Conservation (phyloP, 768 basidiomycete species). For the Termitomyces sp. region DNA sequence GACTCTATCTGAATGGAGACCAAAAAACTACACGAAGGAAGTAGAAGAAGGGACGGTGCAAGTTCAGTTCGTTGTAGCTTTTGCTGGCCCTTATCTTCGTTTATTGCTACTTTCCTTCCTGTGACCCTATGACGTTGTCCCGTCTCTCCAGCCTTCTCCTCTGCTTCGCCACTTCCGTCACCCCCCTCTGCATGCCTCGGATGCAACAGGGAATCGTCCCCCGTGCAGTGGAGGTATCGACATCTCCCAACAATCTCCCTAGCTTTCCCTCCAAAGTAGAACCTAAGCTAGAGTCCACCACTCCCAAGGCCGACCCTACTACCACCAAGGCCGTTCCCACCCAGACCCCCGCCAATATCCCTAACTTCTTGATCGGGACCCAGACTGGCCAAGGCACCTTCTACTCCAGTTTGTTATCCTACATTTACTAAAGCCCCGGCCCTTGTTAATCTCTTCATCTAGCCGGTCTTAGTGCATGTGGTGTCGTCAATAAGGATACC, state of each 20-base stretch:
- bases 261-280: too few relatives aligned
- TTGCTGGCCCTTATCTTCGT: background rate
- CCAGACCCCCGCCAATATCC: slow-evolving; percentile 11
- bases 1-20: background rate
- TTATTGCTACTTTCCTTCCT: background rate
- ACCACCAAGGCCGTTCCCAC: background rate
- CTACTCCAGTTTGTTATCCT: slow-evolving; percentile 35
- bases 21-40: background rate
- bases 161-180: slow-evolving; percentile 29
- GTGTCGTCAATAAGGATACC: slow-evolving; percentile 43
- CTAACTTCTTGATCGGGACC: slow-evolving; percentile 39
- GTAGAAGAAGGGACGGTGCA: background rate
- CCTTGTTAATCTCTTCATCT: slow-evolving; percentile 3
- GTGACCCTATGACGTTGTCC: slow-evolving; percentile 14
- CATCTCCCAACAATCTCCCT: background rate
- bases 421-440: background rate
- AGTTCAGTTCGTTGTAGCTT: slow-evolving; percentile 1
- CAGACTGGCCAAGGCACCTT: slow-evolving; percentile 53
- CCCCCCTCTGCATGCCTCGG: slow-evolving; percentile 36
- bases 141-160: slow-evolving; percentile 13
- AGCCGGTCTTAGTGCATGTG: slow-evolving; percentile 64
- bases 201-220: slow-evolving; percentile 36
- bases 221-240: slow-evolving; percentile 22
- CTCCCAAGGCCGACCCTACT: background rate
- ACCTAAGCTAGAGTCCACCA: slow-evolving; percentile 1